phyloP scores from a whole-genome alignment of 1,139 yeast species.

The Nakaseomyces uthaithaninus region DNA sequence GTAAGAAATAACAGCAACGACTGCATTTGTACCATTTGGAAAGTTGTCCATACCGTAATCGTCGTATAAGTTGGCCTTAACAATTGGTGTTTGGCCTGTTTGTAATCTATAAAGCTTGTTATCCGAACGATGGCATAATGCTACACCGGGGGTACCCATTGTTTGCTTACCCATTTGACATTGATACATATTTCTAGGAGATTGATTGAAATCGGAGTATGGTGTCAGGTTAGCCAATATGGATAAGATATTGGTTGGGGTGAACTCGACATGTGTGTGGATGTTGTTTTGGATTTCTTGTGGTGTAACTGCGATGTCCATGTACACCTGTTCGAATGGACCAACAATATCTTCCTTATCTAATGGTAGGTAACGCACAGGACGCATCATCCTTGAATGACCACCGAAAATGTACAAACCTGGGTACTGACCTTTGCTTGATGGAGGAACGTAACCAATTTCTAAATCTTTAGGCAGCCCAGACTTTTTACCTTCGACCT shows the following conservation, averaged over 20 bases:
- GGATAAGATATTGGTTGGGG: slow-evolving; percentile 90
- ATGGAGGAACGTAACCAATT: slow-evolving; percentile 92
- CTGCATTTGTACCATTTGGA: slow-evolving; percentile 98
- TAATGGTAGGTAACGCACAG: slow-evolving; percentile 82
- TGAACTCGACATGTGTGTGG: slow-evolving; percentile 88
- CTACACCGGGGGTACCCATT: slow-evolving; percentile 99
- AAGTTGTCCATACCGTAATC: slow-evolving; percentile 96
- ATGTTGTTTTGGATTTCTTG: slow-evolving; percentile 74
- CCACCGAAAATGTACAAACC: slow-evolving; percentile 90
- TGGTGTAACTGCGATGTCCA: slow-evolving; percentile 93
- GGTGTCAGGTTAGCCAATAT: slow-evolving; percentile 95
- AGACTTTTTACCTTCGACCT: slow-evolving; percentile 65
- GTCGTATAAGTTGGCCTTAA: slow-evolving; percentile 86
- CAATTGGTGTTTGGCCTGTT: slow-evolving; percentile 96
- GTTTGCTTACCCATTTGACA: slow-evolving; percentile 99
- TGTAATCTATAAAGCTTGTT: slow-evolving; percentile 89
- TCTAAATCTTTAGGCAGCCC: slow-evolving; percentile 80
- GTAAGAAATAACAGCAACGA: slow-evolving; percentile 96
- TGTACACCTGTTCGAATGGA: slow-evolving; percentile 95
- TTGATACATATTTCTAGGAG: slow-evolving; percentile 99
- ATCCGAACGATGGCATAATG: slow-evolving; percentile 84
- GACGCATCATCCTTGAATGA: slow-evolving; percentile 91
- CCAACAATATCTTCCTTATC: slow-evolving; percentile 83
- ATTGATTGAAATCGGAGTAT: slow-evolving; percentile 95
- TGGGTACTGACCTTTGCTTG: slow-evolving; percentile 93